Conservation (phyloP, 1,139 yeast genomes). For the Magnusiomyces suaveolens region DNA sequence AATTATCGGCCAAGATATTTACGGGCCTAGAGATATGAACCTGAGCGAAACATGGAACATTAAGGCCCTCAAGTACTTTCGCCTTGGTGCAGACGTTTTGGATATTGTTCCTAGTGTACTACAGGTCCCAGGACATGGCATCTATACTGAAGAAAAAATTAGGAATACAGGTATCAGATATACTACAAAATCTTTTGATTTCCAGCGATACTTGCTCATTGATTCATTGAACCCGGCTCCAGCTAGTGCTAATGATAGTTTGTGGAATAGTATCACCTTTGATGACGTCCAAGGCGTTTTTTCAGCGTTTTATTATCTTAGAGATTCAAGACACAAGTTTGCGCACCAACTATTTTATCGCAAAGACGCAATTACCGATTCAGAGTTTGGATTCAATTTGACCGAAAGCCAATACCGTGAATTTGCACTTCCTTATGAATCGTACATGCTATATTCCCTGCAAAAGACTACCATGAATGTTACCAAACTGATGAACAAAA, state of each 20-base stretch:
- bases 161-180: not conserved
- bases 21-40: not conserved
- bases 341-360: not conserved
- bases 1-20: not conserved
- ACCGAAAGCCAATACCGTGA: not conserved
- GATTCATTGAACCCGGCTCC: not conserved
- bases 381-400: not conserved
- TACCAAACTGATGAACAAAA: not conserved
- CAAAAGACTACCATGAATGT: not conserved
- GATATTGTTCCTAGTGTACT: not conserved
- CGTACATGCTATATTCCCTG: not conserved
- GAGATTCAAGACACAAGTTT: not conserved
- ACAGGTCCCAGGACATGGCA: not conserved
- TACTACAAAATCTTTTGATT: not conserved
- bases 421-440: not conserved
- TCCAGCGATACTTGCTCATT: not conserved
- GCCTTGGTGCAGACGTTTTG: not conserved
- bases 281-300: not conserved
- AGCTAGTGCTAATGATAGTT: not conserved
- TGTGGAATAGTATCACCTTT: not conserved
- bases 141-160: not conserved
- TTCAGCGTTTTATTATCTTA: not conserved
- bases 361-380: not conserved
- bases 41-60: not conserved
- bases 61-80: not conserved